Percentiles rank a stretch among this genome's conserved stretches.
Evolutionary conservation across 257 asterid genomes (phyloP).

Genomic region (Solanum piurae): DNA sequence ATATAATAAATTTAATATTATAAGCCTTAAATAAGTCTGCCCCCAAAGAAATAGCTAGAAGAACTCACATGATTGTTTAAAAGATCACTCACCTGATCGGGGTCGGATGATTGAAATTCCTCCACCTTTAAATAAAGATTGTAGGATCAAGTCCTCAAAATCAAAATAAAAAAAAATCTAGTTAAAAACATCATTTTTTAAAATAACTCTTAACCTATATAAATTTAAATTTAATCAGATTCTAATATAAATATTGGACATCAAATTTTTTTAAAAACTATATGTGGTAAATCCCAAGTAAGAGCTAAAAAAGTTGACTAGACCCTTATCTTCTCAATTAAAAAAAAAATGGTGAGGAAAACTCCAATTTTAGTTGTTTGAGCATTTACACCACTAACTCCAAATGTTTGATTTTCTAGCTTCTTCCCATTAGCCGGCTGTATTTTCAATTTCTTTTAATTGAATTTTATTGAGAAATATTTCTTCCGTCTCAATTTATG

Average conservation of each 20-base stretch:
- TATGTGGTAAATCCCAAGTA: background rate
- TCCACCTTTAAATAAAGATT: fast-evolving
- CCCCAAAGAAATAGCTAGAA: background rate
- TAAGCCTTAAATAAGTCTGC: no score
- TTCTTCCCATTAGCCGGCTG: background rate
- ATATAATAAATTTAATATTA: no score
- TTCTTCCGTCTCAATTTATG: background rate
- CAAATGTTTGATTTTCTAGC: background rate
- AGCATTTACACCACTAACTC: background rate
- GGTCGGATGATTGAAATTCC: no score
- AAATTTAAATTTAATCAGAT: background rate
- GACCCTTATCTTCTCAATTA: background rate
- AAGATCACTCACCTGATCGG: no score
- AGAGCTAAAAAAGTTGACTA: background rate
- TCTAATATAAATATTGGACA: background rate
- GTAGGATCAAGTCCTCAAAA: no score
- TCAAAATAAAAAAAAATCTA: no score
- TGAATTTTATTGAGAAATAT: background rate
- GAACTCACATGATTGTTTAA: background rate
- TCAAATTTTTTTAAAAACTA: fast-evolving
- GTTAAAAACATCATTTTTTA: background rate
- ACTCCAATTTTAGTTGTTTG: background rate
- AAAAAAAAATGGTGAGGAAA: background rate
- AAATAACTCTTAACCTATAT: background rate
- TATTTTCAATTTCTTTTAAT: background rate